phyloP scores from a whole-genome alignment of 2,329 filamentous ascomycete species.

The Fusarium xylarioides region DNA sequence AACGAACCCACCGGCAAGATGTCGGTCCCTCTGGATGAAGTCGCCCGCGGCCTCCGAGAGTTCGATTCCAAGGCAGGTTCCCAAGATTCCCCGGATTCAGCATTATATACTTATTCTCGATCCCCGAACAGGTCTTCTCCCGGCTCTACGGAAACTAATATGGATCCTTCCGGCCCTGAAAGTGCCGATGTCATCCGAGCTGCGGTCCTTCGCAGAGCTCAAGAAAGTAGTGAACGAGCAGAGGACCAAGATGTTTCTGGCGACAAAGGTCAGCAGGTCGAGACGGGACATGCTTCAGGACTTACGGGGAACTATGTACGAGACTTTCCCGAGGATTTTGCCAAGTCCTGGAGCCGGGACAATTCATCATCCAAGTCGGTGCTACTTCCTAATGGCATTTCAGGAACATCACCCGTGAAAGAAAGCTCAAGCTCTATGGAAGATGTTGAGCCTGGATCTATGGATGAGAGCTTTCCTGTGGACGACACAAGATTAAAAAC shows the following conservation, averaged over 20 bases:
- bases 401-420: neutral
- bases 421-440: constrained; percentile 19
- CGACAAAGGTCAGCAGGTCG: neutral
- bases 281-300: neutral
- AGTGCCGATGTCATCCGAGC: constrained; percentile 47
- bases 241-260: constrained; percentile 18
- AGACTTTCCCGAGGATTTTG: constrained; percentile 64
- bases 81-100: constrained; percentile 36
- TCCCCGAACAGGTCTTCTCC: constrained; percentile 32
- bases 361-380: constrained; percentile 41
- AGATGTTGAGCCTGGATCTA: constrained; percentile 48
- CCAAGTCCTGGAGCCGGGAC: constrained; percentile 51
- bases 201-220: constrained; percentile 44
- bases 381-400: constrained; percentile 35
- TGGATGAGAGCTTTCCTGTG: constrained; percentile 54
- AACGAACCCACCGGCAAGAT: constrained; percentile 49
- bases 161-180: constrained; percentile 34
- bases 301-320: constrained; percentile 60
- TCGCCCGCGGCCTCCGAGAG: constrained; percentile 49
- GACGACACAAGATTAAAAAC: constrained; percentile 42
- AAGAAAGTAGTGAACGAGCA: constrained; percentile 28
- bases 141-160: constrained; percentile 27
- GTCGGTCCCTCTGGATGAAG: constrained; percentile 43
- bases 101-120: constrained; percentile 40
- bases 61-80: constrained; percentile 50